Conservation (phyloP, 768 basidiomycete genomes). For the Mycena epipterygia region DNA sequence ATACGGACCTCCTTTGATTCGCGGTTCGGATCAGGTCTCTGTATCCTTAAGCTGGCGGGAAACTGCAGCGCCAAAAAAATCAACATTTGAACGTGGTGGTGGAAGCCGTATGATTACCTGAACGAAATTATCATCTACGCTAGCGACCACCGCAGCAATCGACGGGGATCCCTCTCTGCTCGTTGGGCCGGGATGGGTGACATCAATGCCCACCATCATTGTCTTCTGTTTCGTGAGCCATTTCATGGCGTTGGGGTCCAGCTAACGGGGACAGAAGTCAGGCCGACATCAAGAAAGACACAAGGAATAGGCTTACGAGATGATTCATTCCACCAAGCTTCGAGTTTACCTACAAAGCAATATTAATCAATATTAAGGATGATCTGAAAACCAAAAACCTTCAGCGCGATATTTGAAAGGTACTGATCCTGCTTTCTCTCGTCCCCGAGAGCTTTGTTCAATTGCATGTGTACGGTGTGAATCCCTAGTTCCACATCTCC, state of each 20-base stretch:
- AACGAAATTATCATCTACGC: slow-evolving; percentile 74
- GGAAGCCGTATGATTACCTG: slow-evolving; percentile 39
- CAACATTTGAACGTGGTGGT: neutral
- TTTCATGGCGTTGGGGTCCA: slow-evolving; percentile 66
- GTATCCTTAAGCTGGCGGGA: slow-evolving; percentile 80
- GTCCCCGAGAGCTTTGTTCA: slow-evolving; percentile 70
- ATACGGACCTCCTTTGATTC: slow-evolving; percentile 48
- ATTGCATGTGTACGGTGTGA: slow-evolving; percentile 81
- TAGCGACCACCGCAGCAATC: slow-evolving; percentile 88
- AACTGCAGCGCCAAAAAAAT: slow-evolving; percentile 57
- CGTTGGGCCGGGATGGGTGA: slow-evolving; percentile 82
- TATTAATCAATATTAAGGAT: slow-evolving; percentile 45
- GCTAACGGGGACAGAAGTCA: slow-evolving; percentile 43
- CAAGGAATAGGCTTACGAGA: slow-evolving; percentile 46
- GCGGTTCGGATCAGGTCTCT: slow-evolving; percentile 51
- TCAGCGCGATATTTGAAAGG: slow-evolving; percentile 63
- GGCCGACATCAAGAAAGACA: neutral
- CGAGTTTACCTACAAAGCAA: slow-evolving; percentile 85
- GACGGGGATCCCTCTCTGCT: slow-evolving; percentile 82
- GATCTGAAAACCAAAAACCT: neutral
- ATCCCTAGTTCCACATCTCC: slow-evolving; percentile 82
- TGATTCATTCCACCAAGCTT: slow-evolving; percentile 90
- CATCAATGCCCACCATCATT: slow-evolving; percentile 90
- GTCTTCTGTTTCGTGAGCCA: slow-evolving; percentile 80
- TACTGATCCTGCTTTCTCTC: slow-evolving; percentile 80